Conservation (phyloP, 2,329 filamentous ascomycete genomes). For the Rosellinia necatrix region DNA sequence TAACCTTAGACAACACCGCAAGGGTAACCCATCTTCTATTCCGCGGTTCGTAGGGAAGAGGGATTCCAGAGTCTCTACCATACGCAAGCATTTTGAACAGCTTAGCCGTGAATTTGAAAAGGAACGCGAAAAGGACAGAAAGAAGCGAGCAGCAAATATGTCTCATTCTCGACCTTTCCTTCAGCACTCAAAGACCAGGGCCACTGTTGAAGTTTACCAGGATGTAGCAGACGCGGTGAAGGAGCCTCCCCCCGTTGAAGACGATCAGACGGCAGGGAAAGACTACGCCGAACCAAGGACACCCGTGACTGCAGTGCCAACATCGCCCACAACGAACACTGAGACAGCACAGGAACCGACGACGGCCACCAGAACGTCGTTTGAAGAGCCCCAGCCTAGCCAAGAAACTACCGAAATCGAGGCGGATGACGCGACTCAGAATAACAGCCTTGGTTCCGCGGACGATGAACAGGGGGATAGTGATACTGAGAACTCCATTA, state of each 20-base stretch:
- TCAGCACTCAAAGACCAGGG: conserved; percentile 89
- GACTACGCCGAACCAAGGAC: conserved; percentile 42
- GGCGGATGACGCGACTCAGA: conserved; percentile 49
- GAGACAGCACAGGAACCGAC: conserved; percentile 19
- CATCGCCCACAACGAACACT: conserved; percentile 15
- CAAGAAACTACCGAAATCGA: conserved; percentile 49
- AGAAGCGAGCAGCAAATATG: conserved; percentile 77
- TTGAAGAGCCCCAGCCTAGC: conserved; percentile 35
- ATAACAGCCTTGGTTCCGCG: conserved; percentile 63
- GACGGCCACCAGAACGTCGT: conserved; percentile 25
- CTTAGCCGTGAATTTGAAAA: conserved; percentile 96
- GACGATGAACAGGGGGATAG: conserved; percentile 72
- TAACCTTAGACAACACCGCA: conserved; percentile 67
- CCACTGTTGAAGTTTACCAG: conserved; percentile 93
- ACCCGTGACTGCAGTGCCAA: conserved; percentile 27
- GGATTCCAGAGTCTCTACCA: conserved; percentile 81
- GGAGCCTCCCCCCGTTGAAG: conserved; percentile 70
- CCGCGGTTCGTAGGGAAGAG: conserved; percentile 82
- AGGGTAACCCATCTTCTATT: conserved; percentile 74
- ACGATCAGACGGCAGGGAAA: conserved; percentile 54
- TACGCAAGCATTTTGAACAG: conserved; percentile 96
- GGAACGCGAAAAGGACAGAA: conserved; percentile 84
- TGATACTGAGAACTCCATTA: conserved; percentile 71
- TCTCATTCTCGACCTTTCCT: conserved; percentile 76
- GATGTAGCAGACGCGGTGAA: conserved; percentile 92